These are phyloP conservation scores for Trametes sanguinea DNA, from an alignment of 768 basidiomycete genomes.

Conservation along the genomic window DNA sequence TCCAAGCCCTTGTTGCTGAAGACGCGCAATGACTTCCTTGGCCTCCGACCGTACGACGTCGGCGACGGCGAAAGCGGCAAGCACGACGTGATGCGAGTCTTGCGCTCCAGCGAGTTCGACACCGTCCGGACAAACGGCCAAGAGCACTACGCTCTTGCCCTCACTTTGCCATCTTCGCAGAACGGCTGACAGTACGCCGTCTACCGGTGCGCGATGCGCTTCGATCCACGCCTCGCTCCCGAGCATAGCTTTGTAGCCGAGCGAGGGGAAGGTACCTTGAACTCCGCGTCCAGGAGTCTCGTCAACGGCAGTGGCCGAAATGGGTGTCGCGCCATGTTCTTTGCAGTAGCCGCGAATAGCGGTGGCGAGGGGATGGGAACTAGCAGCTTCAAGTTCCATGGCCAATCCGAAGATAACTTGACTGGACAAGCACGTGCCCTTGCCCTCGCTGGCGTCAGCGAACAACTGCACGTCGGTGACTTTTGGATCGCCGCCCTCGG, in stretches of 20 bases:
- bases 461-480: constrained; percentile 54
- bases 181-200: constrained; percentile 29
- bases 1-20: constrained; percentile 54
- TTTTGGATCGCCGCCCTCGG: constrained; percentile 57
- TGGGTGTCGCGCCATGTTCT: constrained; percentile 33
- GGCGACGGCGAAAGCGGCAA: constrained; percentile 60
- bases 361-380: constrained; percentile 65
- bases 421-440: constrained; percentile 5
- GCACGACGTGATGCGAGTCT: constrained; percentile 33
- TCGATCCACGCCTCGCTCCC: constrained; percentile 71
- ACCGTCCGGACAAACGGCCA: constrained; percentile 43
- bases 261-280: constrained; percentile 45
- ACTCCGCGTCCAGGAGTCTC: constrained; percentile 73
- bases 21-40: constrained; percentile 47
- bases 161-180: constrained; percentile 58
- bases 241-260: constrained; percentile 52
- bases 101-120: neutral
- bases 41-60: constrained; percentile 68
- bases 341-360: constrained; percentile 57
- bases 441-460: neutral
- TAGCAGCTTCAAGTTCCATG: constrained; percentile 53
- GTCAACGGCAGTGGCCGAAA: constrained; percentile 42
- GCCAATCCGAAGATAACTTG: constrained; percentile 53
- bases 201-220: constrained; percentile 45
- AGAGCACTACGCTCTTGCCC: constrained; percentile 72